Conservation (phyloP, 1,139 yeast genomes). For the Candida sp. region DNA sequence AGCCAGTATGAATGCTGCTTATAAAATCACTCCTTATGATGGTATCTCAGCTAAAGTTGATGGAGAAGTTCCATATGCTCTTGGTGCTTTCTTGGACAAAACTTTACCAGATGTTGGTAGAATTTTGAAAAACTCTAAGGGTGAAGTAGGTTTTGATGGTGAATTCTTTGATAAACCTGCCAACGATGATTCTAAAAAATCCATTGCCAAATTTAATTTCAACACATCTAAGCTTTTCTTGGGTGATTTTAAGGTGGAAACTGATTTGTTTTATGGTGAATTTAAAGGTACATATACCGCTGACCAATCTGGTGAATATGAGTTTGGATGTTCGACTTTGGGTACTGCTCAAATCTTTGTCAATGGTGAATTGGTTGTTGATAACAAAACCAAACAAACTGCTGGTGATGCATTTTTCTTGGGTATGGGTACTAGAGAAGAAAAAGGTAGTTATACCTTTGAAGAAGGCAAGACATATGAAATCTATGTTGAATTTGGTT, state of each 20-base stretch:
- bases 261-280: conserved; percentile 35
- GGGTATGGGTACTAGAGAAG: conserved; percentile 51
- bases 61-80: conserved; percentile 19
- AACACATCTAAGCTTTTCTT: conserved; percentile 37
- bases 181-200: conserved; percentile 22
- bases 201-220: conserved; percentile 32
- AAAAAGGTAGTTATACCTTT: conserved; percentile 27
- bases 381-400: conserved; percentile 51
- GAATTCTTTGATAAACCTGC: conserved; percentile 37
- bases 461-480: conserved; percentile 39
- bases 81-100: conserved; percentile 30
- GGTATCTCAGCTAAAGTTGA: conserved; percentile 25
- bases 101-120: conserved; percentile 26
- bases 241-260: conserved; percentile 42
- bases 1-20: conserved; percentile 28
- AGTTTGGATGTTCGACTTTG: conserved; percentile 46
- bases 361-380: conserved; percentile 51
- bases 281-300: conserved; percentile 42
- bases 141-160: conserved; percentile 35
- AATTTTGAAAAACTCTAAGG: conserved; percentile 18
- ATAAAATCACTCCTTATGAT: conserved; percentile 30
- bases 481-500: conserved; percentile 46
- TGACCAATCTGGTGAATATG: conserved; percentile 45
- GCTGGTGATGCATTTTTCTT: conserved; percentile 44
- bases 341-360: conserved; percentile 56